Conservation (phyloP, 495 filamentous ascomycete species). For the Hypomontagnella monticulosa region DNA sequence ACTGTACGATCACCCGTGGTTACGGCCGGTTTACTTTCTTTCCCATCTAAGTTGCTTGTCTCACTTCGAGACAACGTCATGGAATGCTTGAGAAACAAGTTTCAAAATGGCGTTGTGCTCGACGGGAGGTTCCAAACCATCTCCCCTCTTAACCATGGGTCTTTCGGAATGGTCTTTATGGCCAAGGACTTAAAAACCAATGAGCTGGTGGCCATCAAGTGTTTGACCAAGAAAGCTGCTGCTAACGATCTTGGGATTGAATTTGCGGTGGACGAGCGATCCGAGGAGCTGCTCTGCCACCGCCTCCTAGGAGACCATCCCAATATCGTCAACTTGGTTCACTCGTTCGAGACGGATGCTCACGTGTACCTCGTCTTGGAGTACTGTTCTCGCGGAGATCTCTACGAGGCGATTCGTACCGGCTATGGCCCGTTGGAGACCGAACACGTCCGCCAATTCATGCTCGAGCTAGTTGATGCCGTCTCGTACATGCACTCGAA, state of each 20-base stretch:
- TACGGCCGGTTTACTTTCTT: conserved; percentile 26
- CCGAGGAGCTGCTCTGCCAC: conserved; percentile 89
- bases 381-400: conserved; percentile 94
- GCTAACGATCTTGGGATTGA: conserved; percentile 62
- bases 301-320: conserved; percentile 78
- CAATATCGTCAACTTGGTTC: conserved; percentile 92
- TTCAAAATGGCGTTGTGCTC: conserved; percentile 76
- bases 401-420: conserved; percentile 94
- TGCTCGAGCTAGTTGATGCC: conserved; percentile 91
- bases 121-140: conserved; percentile 89
- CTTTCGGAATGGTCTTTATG: conserved; percentile 97
- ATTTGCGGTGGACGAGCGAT: conserved; percentile 77
- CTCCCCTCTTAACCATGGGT: conserved; percentile 96
- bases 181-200: conserved; percentile 80
- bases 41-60: conserved; percentile 39
- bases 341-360: conserved; percentile 88
- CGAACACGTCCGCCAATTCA: conserved; percentile 94
- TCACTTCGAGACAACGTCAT: conserved; percentile 59
- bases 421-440: conserved; percentile 90
- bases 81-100: conserved; percentile 82
- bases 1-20: conserved; percentile 47
- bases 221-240: conserved; percentile 79
- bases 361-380: conserved; percentile 95
- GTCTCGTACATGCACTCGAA: conserved; percentile 90
- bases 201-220: conserved; percentile 91